A percentile compares a stretch with the other conserved stretches of the same genome.
phyloP scores from a whole-genome alignment of 805 yeast genomes.

The Spathaspora arborariae region DNA sequence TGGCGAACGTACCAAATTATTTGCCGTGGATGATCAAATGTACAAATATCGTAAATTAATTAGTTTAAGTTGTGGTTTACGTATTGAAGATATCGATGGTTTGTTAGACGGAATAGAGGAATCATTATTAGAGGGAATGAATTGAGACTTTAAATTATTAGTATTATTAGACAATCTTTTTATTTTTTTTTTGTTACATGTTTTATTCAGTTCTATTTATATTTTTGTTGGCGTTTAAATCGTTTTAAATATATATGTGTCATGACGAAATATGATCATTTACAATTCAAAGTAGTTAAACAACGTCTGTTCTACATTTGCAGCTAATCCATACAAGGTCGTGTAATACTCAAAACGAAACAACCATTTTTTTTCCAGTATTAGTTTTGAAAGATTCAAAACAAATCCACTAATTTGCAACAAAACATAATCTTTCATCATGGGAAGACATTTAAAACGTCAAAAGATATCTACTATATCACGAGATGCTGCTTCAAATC shows the following conservation, averaged over 20 bases:
- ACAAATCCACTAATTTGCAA: neutral
- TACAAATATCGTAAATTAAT: slow-evolving; percentile 77
- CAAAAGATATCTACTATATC: neutral
- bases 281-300: too few species aligned
- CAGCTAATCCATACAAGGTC: neutral
- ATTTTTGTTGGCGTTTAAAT: neutral
- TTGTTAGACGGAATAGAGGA: slow-evolving; percentile 74
- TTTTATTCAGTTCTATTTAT: neutral
- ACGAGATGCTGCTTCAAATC: neutral
- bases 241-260: neutral
- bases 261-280: neutral
- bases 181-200: neutral
- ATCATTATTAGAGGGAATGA: slow-evolving; percentile 22
- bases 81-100: slow-evolving; percentile 75
- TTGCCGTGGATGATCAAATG: slow-evolving; percentile 51
- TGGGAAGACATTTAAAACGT: slow-evolving; percentile 4
- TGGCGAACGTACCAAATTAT: slow-evolving; percentile 40
- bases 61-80: slow-evolving; percentile 71
- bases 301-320: neutral
- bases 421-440: neutral
- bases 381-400: neutral
- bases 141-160: neutral
- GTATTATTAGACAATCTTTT: neutral
- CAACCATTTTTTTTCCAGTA: neutral
- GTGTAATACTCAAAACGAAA: neutral